phyloP scores from a whole-genome alignment of 75 land plant species.

The Picea sitchensis region DNA sequence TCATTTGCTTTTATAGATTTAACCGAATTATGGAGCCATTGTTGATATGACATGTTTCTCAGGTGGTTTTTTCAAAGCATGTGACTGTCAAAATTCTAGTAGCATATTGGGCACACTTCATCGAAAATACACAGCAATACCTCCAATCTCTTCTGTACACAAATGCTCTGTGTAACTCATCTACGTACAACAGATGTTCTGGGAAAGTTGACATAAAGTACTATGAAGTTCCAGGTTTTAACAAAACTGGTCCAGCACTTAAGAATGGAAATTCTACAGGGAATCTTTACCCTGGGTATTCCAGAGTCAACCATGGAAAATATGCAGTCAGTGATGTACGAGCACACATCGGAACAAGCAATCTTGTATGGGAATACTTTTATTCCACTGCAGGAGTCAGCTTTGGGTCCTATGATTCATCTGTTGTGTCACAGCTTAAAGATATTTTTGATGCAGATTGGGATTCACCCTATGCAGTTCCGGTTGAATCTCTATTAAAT shows the following conservation, averaged over 20 bases:
- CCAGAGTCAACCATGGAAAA: conserved; percentile 86
- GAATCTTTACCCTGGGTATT: conserved; percentile 62
- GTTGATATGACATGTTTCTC: neutral
- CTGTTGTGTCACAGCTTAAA: conserved; percentile 70
- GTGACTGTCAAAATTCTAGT: conserved; percentile 71
- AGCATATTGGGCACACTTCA: conserved; percentile 74
- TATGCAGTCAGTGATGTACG: conserved; percentile 77
- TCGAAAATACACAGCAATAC: conserved; percentile 59
- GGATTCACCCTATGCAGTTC: conserved; percentile 79
- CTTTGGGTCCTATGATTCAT: conserved; percentile 77
- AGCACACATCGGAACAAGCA: conserved; percentile 83
- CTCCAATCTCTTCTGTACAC: conserved; percentile 69
- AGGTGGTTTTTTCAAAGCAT: conserved; percentile 81
- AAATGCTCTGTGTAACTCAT: conserved; percentile 62
- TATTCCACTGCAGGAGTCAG: conserved; percentile 87
- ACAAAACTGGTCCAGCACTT: conserved; percentile 74
- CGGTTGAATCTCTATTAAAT: conserved; percentile 25
- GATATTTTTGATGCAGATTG: conserved; percentile 85
- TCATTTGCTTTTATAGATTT: no score
- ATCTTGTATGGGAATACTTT: conserved; percentile 89
- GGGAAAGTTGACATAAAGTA: conserved; percentile 78
- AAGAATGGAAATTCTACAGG: conserved; percentile 41
- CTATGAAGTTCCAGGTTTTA: conserved; percentile 73
- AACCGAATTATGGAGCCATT: neutral
- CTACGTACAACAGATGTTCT: conserved; percentile 58